Conservation (phyloP, 2,329 filamentous ascomycete species). For the Fusarium lyarnte region DNA sequence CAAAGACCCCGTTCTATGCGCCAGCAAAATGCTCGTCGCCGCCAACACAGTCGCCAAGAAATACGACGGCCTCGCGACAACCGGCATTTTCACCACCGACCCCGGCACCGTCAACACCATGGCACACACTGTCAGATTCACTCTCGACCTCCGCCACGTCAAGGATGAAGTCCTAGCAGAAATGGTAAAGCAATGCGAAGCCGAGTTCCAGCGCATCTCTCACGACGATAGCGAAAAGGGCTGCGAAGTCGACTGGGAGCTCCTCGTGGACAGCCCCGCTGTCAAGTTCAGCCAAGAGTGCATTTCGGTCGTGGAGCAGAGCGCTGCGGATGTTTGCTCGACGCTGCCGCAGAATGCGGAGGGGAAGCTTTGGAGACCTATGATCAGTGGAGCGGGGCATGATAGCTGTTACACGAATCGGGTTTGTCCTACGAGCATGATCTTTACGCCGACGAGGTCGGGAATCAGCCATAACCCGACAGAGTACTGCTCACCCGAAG, state of each 20-base stretch:
- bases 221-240: slow-evolving; percentile 3
- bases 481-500: slow-evolving; percentile 1
- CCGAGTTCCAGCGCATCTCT: not conserved
- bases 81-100: not conserved
- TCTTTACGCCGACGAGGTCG: slow-evolving; percentile 6
- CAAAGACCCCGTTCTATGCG: not conserved
- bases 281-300: not conserved
- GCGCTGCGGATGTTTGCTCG: not conserved
- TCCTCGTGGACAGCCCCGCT: not conserved
- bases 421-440: slow-evolving; percentile 12
- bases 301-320: slow-evolving; percentile 2
- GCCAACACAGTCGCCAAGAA: slow-evolving; percentile 1
- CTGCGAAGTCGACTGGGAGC: not conserved
- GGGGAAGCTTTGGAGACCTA: not conserved
- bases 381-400: slow-evolving; percentile 12
- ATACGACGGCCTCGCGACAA: not conserved
- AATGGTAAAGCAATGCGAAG: not conserved
- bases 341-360: not conserved
- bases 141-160: not conserved
- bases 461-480: slow-evolving; percentile 9
- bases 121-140: not conserved
- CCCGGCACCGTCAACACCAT: slow-evolving; percentile 1
- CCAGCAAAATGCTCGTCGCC: slow-evolving; percentile 6
- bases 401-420: slow-evolving; percentile 14
- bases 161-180: not conserved